Evolutionary conservation across 2,329 filamentous ascomycete species (phyloP), one percentile per base, ranked within the genome.

Genomic region (Tolypocladium paradoxum): DNA sequence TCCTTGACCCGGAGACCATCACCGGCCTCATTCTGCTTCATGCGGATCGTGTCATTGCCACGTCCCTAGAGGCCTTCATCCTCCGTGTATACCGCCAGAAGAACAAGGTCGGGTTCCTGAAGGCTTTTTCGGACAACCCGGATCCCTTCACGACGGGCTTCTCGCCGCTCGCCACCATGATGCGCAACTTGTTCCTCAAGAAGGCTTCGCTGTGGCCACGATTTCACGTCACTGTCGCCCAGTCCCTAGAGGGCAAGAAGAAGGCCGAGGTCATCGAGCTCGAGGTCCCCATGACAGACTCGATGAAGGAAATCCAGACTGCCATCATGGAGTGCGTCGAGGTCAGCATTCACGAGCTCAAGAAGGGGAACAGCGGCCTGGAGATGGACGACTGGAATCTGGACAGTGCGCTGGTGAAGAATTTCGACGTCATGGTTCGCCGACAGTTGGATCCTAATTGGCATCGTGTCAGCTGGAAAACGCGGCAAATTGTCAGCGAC

Each of bases 341-440:
- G 69, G 85, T 90, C 60, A 96, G 90, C 65, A 93, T 99, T 59
- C 83, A 88, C 53, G 93, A 99, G 70, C 78, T 99, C 45, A 95
- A 92, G 67, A 97, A 95, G 71, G 82, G 83, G 20, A 97, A 96
- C 64, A 80, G 84, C 1, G 91, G 90, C 2, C 75, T 99, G 7
- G 92, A 97, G 61, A 91, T 97, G 83, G 91, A 95, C 55, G 91
- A 96, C 64, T 97, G 92, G 92, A 96, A 90, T 49, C 76, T 96
- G 20, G 92, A 97, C 68, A 96, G 88, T 64, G 92, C 92, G 36
- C 72, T 97, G 56, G 87, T 96, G 59, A 88, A 87, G 64, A 95
- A 90, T 62, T 99, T 99, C 67, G 93, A 97, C 66, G 76, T 88
- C 55, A 86, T 91, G 53, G 84, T 99, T 50, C 81, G 92, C 56